Evolutionary conservation across 2,329 filamentous ascomycete species (phyloP), one percentile per base, ranked within the genome.

Genomic region (Claviceps sp.): DNA sequence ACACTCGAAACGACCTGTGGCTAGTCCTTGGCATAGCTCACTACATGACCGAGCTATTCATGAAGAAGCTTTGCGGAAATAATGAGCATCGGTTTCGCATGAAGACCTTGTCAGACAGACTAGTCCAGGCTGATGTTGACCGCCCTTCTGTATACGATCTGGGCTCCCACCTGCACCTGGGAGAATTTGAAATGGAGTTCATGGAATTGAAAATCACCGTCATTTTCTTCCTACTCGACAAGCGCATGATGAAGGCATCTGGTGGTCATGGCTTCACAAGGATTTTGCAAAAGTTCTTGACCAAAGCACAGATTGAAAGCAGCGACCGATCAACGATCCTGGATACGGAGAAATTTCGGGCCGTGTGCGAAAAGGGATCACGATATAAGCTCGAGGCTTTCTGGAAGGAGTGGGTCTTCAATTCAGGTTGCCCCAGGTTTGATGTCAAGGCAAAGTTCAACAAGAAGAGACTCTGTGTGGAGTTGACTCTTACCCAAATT

Each of bases 381-480:
- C 88, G 93, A 61, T 85, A 85, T 54, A 87, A 88, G 30, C 78
- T 96, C 0, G 93, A 98, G 56, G 76, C 81, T 1, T 97, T 98
- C 65, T 97, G 94, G 76, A 82, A 84, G 44, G 91, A 98, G 63
- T 98, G 91, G 91, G 80, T 98, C 0, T 79, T 85, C 56, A 85
- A 87, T 11, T 84, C 89, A 16, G 94, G 94, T 0, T 97, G 90
- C 60, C 93, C 94, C 0, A 80, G 83, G 43, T 95, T 98, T 59
- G 77, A 85, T 48, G 87, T 95, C 48, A 86, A 82, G 41, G 90
- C 95, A 58, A 80, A 84, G 18, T 98, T 98, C 70, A 98, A 98
- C 65, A 97, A 97, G 72, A 98, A 98, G 72, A 87, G 94, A 60
- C 76, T 97, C 4, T 90, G 91, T 30, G 89, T 98, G 1, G 90